Base-by-base conservation (phyloP, 176 grass and related monocot genomes). In the Typha latifolia region DNA sequence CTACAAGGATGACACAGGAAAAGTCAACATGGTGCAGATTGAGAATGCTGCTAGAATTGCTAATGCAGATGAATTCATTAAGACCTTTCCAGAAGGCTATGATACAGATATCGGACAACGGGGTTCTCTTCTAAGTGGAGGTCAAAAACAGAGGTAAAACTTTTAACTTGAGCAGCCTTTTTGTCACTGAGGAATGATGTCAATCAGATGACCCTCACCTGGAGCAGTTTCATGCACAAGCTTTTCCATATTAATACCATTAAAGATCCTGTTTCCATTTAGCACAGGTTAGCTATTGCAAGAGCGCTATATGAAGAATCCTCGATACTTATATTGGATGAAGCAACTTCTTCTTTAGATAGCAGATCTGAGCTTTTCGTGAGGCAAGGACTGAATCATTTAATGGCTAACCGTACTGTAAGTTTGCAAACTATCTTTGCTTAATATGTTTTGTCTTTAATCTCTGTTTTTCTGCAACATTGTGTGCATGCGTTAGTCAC, bases 281-380 rank as follows among this genome's bases (percentile, higher is more conserved):
- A 57, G 2, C 51, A 26, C 79, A 90, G 82, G 62, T 67, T 90
- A 71, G 73, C 86, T 49, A 86, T 90, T 76, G 86, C 86, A 31
- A 86, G 86, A 74, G 86, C 90, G 66, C 71, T 95, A 49, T 95
- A 95, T 74, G 76, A 81, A 51, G 69, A 94, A 21, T 85, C 82
- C 31, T 80, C 83, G 23, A 64, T 95, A 77, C 66, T 95, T 15
- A 76, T 95, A 79, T 69, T 90, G 74, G 82, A 95, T 69, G 90
- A 95, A 83, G 86, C 86, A 62, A 90, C 90, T 21, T 95, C 90
- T 68, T 83, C 90, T 69, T 79, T 90, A 69, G 86, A 95, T 80
- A 77, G 76, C 61, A 85, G 63, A 18, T 95, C 90, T 50, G 78
- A 95, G 62, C 50, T 86, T 53, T 75, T 86, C 11, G 64, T 95